Evolutionary conservation across 441 rosid species (phyloP).

Genomic region (Populus hybrid): DNA sequence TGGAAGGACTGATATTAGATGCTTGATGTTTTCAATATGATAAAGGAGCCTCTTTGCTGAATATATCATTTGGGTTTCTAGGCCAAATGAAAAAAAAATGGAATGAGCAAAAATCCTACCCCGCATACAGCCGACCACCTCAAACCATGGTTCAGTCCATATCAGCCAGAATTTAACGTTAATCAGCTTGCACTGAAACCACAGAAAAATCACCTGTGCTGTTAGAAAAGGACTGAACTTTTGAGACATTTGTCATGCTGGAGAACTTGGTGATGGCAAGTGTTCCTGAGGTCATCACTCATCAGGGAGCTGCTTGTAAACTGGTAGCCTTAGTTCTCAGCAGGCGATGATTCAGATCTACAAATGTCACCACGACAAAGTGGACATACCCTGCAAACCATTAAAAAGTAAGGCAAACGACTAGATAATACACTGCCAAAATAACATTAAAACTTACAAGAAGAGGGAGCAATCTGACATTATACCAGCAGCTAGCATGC

Average conservation of each 20-base stretch:
- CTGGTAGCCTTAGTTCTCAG: constrained; percentile 27
- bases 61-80: not conserved
- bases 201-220: not conserved
- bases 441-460: not conserved
- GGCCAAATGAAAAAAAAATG: not conserved
- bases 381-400: constrained; percentile 27
- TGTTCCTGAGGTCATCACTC: constrained; percentile 7
- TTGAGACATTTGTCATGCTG: constrained; percentile 4
- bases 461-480: not conserved
- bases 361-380: constrained; percentile 73
- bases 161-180: constrained; percentile 4
- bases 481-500: not conserved
- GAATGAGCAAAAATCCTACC: not conserved
- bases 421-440: not conserved
- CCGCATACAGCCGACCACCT: not conserved
- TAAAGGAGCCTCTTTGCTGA: not conserved
- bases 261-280: not conserved
- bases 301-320: not conserved
- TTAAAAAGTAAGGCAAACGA: not conserved
- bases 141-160: constrained; percentile 3
- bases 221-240: constrained; percentile 10
- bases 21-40: not conserved
- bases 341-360: constrained; percentile 42
- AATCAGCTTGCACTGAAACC: not conserved
- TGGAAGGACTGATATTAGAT: not conserved